Evolutionary conservation across 495 filamentous ascomycete species (phyloP).

Genomic region (Glarea lozoyensis): DNA sequence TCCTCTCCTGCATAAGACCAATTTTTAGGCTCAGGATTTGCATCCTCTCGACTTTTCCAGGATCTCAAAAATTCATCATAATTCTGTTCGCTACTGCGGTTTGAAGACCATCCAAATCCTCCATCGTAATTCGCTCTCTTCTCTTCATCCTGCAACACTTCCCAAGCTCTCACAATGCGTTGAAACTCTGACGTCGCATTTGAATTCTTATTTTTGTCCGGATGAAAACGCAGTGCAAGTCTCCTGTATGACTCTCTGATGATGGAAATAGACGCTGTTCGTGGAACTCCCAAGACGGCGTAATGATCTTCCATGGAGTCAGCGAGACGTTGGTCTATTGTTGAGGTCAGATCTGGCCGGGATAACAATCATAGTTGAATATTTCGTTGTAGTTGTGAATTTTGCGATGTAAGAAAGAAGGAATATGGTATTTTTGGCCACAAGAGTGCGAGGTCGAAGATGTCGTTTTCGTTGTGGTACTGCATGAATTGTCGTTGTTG

Average conservation of each 20-base stretch:
- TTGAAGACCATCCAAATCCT: conserved; percentile 8
- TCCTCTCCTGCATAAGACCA: too few relatives aligned
- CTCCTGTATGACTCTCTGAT: conserved; percentile 38
- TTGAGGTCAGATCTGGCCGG: too few relatives aligned
- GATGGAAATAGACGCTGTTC: conserved; percentile 26
- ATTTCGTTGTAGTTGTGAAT: too few relatives aligned
- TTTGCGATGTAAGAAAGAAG: too few relatives aligned
- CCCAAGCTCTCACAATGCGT: conserved; percentile 9
- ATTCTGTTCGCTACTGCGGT: conserved; percentile 13
- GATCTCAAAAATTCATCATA: conserved; percentile 9
- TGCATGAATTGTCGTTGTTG: too few relatives aligned
- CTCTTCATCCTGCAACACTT: conserved; percentile 3
- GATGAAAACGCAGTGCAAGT: conserved; percentile 48
- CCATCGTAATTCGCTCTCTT: conserved; percentile 8
- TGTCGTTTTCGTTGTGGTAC: too few relatives aligned
- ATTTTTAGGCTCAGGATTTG: conserved; percentile 4
- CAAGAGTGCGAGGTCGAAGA: too few relatives aligned
- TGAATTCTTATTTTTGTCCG: conserved; percentile 48
- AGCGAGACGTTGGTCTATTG: too few relatives aligned
- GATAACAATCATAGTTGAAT: too few relatives aligned
- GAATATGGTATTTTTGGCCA: too few relatives aligned
- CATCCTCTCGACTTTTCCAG: conserved; percentile 6
- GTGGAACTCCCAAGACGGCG: conserved; percentile 27
- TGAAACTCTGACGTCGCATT: conserved; percentile 35
- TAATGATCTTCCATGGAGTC: conserved; percentile 24